Percentiles rank a stretch among this genome's conserved stretches.
Evolutionary conservation across 1,284 basidiomycete species (phyloP).

Genomic region (Cutaneotrichosporon cutaneum): DNA sequence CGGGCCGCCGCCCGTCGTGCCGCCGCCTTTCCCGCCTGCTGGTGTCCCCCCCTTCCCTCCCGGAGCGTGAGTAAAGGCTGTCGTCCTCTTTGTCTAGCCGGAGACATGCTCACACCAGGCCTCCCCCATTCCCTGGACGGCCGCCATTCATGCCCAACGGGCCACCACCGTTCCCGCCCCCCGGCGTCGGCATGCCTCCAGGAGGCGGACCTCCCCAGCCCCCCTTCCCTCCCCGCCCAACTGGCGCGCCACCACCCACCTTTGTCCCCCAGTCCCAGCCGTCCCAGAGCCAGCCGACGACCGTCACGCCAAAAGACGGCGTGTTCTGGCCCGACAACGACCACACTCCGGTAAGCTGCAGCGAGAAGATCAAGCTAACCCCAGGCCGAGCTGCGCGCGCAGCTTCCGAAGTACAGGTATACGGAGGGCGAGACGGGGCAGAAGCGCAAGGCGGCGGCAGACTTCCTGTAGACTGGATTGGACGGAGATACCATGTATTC

Average conservation of each 20-base stretch:
- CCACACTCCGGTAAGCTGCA: conserved; percentile 35
- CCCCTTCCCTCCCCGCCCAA: conserved; percentile 30
- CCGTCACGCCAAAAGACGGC: conserved; percentile 46
- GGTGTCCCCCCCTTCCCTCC: conserved; percentile 21
- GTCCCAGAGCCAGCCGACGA: conserved; percentile 9
- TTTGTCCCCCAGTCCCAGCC: conserved; percentile 25
- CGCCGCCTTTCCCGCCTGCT: conserved; percentile 51
- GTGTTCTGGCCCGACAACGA: conserved; percentile 53
- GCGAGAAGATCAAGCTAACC: conserved; percentile 10
- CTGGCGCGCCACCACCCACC: conserved; percentile 30
- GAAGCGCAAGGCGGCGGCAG: conserved; percentile 54
- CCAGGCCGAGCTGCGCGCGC: conserved; percentile 66
- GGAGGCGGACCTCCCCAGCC: conserved; percentile 25
- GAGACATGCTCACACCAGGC: neutral
- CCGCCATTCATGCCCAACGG: conserved; percentile 20
- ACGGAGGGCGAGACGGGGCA: conserved; percentile 46
- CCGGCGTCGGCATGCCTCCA: conserved; percentile 27
- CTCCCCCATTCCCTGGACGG: conserved; percentile 8
- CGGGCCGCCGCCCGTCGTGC: conserved; percentile 59
- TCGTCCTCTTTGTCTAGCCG: no score
- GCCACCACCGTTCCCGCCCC: conserved; percentile 39
- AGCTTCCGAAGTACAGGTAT: conserved; percentile 69
- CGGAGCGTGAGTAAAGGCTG: conserved; percentile 7
- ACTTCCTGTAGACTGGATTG: conserved; percentile 42
- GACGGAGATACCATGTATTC: neutral